A percentile compares a stretch with the other conserved stretches of the same genome.
Conservation (phyloP, 2,329 filamentous ascomycete species). For the Sclerotinia nivalis region DNA sequence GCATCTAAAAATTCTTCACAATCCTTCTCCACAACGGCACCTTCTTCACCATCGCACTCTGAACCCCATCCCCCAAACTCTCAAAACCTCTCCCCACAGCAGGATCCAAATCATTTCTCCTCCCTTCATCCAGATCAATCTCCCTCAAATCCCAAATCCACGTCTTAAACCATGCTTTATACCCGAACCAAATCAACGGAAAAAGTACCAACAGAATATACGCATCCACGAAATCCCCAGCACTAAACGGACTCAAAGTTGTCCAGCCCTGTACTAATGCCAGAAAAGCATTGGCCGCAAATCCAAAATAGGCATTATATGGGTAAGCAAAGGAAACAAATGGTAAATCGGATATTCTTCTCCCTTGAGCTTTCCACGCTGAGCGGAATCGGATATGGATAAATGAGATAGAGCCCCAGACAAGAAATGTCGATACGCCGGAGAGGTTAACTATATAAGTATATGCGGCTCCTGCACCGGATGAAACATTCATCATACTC, state of each 20-base stretch:
- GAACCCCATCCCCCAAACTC: not conserved
- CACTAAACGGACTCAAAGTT: slow-evolving; percentile 57
- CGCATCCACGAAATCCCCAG: slow-evolving; percentile 61
- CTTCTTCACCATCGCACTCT: not conserved
- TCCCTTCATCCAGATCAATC: slow-evolving; percentile 58
- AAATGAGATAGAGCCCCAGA: slow-evolving; percentile 70
- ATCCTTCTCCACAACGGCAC: slow-evolving; percentile 22
- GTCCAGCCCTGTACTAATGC: slow-evolving; percentile 64
- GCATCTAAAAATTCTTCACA: slow-evolving; percentile 11
- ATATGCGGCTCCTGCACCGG: slow-evolving; percentile 65
- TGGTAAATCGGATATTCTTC: slow-evolving; percentile 54
- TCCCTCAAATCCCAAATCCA: slow-evolving; percentile 51
- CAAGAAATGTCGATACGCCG: slow-evolving; percentile 70
- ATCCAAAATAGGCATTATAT: slow-evolving; percentile 59
- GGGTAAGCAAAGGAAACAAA: slow-evolving; percentile 58
- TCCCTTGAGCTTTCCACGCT: slow-evolving; percentile 61
- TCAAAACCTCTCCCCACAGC: not conserved
- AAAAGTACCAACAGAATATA: slow-evolving; percentile 64
- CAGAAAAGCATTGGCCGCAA: slow-evolving; percentile 59
- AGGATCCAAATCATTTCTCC: slow-evolving; percentile 42
- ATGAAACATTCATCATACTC: slow-evolving; percentile 74
- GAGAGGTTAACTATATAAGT: slow-evolving; percentile 69
- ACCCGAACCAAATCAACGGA: slow-evolving; percentile 55
- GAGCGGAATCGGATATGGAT: slow-evolving; percentile 71
- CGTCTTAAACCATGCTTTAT: slow-evolving; percentile 58